Base-by-base conservation (phyloP, 768 basidiomycete genomes). In the Epithele typhae region DNA sequence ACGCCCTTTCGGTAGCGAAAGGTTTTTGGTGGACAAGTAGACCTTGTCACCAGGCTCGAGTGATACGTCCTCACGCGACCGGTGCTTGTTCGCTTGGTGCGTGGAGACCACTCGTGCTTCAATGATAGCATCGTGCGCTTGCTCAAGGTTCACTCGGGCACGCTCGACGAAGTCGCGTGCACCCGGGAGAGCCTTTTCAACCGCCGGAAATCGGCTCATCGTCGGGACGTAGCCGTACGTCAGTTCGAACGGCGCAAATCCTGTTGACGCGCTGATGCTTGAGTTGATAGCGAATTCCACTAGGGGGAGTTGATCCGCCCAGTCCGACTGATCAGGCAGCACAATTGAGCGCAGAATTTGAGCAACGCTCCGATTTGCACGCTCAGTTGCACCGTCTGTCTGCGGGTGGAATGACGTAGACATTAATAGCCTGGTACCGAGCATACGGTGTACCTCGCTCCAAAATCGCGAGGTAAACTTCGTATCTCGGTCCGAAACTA, bases 271-370 rank as follows among this genome's bases (percentile, higher is more conserved):
- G 25, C 59, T 64, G 0, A 54, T 43, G 23, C 61, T 55, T 0
- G 57, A 55, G 48, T 67, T 75, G 5, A 72, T 62, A 0, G 70
- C 70, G 52, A 74, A 73, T 45, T 73, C 68, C 0, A 61, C 57
- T 40, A 67, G 41, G 3, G 65, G 65, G 0, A 69, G 6, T 7
- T 57, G 53, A 0, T 59, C 46, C 0, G 61, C 53, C 67, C 68
- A 71, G 33, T 72, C 59, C 0, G 19, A 25, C 30, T 59, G 58
- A 23, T 55, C 49, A 12, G 53, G 51, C 3, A 11, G 3, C 8
- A 59, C 43, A 2, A 38, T 14, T 1, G 18, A 10, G 1, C 54
- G 25, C 10, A 58, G 40, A 1, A 59, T 56, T 22, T 57, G 57
- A 0, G 37, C 38, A 4, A 58, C 37, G 2, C 45, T 40, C 4